phyloP scores from a whole-genome alignment of 176 grass and related monocot species.

The Ananas comosus region DNA sequence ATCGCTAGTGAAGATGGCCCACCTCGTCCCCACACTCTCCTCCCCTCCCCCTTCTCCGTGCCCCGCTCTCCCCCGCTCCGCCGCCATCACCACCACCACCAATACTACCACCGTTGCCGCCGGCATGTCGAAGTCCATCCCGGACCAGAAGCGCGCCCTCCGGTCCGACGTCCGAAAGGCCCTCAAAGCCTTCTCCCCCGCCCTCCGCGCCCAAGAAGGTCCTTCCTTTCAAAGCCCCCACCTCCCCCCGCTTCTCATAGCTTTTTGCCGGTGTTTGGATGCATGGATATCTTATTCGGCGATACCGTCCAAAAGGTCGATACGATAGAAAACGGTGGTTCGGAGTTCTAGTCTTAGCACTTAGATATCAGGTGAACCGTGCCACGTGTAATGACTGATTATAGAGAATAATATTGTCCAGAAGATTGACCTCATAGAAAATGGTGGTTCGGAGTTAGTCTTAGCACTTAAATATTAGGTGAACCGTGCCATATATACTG shows the following conservation, averaged over 20 bases:
- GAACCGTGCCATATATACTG: no score
- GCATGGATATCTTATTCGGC: no score
- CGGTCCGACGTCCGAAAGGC: slow-evolving; percentile 56
- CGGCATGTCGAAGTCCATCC: slow-evolving; percentile 22
- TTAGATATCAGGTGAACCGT: no score
- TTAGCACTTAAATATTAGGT: no score
- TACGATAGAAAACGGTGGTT: no score
- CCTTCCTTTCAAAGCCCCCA: background rate
- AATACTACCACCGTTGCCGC: slow-evolving; percentile 23
- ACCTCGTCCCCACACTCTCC: background rate
- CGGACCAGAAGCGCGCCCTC: slow-evolving; percentile 60
- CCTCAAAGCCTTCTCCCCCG: slow-evolving; percentile 58
- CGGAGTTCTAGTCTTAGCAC: no score
- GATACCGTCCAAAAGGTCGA: no score
- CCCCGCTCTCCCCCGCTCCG: background rate
- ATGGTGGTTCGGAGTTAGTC: no score
- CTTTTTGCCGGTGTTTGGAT: background rate
- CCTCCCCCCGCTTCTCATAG: background rate
- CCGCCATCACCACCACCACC: background rate
- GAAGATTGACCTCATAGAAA: no score
- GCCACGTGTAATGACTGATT: no score
- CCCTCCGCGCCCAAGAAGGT: slow-evolving; percentile 72
- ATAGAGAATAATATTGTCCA: no score
- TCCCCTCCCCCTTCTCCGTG: background rate
- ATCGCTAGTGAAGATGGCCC: background rate